Percentiles rank a stretch among this genome's conserved stretches.
Conservation (phyloP, 2,329 filamentous ascomycete genomes). For the Sporothrix pallida region DNA sequence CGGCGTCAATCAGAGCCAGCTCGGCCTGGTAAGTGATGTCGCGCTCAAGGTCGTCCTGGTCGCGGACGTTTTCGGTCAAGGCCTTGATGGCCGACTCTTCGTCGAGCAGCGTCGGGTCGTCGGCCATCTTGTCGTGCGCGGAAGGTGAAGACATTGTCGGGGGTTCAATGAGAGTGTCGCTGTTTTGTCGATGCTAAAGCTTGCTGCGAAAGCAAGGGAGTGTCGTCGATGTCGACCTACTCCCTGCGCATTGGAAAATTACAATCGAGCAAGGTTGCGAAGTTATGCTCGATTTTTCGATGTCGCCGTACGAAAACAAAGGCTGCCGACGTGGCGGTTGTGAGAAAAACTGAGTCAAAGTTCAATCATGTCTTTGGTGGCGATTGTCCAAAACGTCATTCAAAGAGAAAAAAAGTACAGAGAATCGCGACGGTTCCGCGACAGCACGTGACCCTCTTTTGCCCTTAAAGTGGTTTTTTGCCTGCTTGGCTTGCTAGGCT, state of each 20-base stretch:
- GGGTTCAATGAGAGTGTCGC: background rate
- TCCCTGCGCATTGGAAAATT: no score
- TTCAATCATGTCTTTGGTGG: background rate
- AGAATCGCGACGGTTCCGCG: constrained; percentile 33
- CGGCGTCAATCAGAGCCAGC: constrained; percentile 63
- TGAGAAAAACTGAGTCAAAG: no score
- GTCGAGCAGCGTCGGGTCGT: constrained; percentile 47
- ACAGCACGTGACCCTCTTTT: constrained; percentile 33
- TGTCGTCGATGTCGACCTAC: no score
- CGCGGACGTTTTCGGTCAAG: constrained; percentile 72
- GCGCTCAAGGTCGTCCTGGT: constrained; percentile 89
- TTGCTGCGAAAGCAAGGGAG: background rate
- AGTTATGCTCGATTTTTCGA: no score
- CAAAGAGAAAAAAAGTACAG: background rate
- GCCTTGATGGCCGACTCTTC: constrained; percentile 66
- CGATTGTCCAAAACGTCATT: constrained; percentile 10
- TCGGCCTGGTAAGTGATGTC: constrained; percentile 75
- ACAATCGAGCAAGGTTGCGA: no score
- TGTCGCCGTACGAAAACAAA: no score
- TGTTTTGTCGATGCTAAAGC: background rate
- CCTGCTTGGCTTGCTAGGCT: background rate
- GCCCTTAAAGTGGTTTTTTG: constrained; percentile 7
- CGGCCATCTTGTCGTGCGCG: background rate
- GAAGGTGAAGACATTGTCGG: constrained; percentile 1
- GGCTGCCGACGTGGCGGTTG: no score